Base-by-base conservation (phyloP, 306 rosid genomes). In the Alnus rubra region DNA sequence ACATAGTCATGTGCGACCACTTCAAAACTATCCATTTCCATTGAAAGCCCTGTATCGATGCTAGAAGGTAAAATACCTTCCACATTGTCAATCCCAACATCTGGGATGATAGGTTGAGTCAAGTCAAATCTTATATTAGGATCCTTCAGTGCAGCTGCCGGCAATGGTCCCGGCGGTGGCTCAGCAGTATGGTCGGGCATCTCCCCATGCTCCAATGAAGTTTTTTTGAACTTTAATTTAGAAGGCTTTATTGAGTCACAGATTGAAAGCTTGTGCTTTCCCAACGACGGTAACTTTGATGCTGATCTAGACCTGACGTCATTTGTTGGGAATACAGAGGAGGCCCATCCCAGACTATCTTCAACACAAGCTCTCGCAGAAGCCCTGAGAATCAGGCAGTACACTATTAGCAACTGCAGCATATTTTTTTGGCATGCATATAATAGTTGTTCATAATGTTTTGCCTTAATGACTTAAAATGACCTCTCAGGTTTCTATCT, bases 291-390 rank as follows among this genome's bases (percentile, higher is more conserved):
- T 70, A 79, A 51, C 87, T 85, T 91, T 28, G 87, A 78, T 63
- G 88, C 86, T 59, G 92, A 79, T 83, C 93, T 90, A 78, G 91
- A 76, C 83, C 80, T 80, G 70, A 86, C 51, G 70, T 95, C 98
- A 13, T 88, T 88, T 49, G 87, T 83, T 0, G 90, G 93, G 84
- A 95, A 93, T 30, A 86, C 92, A 23, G 96, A 91, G 9, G 91
- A 89, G 42, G 98, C 99, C 99, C 99, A 95, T 74, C 89, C 94
- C 64, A 78, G 77, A 71, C 75, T 74, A 84, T 84, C 94, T 55
- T 95, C 96, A 70, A 58, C 84, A 49, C 99, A 93, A 82, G 92
- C 86, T 81, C 78, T 93, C 69, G 92, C 76, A 56, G 97, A 91
- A 70, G 85, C 86, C 92, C 99, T 95, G 87, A 60, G 70, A 75